These are phyloP conservation scores for Linderniella brevidens DNA, from an alignment of 257 asterid species.

Conservation along the genomic window DNA sequence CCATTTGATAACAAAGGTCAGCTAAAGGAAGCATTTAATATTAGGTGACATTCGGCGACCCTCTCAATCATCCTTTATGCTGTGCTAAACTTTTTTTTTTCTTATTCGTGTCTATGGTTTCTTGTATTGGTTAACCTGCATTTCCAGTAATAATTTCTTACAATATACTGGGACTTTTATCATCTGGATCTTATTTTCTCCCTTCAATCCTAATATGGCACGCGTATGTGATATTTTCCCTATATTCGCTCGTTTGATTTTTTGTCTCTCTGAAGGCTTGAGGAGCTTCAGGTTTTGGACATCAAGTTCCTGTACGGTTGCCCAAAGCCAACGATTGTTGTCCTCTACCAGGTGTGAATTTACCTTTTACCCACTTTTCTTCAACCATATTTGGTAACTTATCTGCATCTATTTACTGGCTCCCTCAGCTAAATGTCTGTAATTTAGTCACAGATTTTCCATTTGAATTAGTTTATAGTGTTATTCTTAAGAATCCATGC, in stretches of 20 bases:
- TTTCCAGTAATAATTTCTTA: no score
- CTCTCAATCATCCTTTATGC: not conserved
- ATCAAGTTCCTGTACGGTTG: conserved; percentile 69
- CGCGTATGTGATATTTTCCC: not conserved
- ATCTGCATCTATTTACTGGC: no score
- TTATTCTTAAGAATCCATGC: no score
- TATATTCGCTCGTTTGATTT: not conserved
- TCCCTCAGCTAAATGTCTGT: no score
- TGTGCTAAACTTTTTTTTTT: no score
- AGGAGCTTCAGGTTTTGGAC: conserved; percentile 74
- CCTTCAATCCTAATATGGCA: not conserved
- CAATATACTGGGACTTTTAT: no score
- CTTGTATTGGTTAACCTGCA: not conserved
- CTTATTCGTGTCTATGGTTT: not conserved
- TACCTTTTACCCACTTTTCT: not conserved
- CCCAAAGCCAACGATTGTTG: conserved; percentile 56
- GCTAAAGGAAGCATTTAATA: conserved; percentile 72
- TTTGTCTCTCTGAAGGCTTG: conserved; percentile 32
- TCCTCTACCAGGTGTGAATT: conserved; percentile 51
- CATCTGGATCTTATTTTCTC: not conserved
- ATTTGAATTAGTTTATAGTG: no score
- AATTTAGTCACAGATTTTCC: no score
- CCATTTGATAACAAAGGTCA: conserved; percentile 76
- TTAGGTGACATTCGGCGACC: conserved; percentile 23
- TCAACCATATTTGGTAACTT: not conserved